Percentiles rank a stretch among this genome's conserved stretches.
Conservation (phyloP, 768 basidiomycete genomes). For the Russula vinacea region DNA sequence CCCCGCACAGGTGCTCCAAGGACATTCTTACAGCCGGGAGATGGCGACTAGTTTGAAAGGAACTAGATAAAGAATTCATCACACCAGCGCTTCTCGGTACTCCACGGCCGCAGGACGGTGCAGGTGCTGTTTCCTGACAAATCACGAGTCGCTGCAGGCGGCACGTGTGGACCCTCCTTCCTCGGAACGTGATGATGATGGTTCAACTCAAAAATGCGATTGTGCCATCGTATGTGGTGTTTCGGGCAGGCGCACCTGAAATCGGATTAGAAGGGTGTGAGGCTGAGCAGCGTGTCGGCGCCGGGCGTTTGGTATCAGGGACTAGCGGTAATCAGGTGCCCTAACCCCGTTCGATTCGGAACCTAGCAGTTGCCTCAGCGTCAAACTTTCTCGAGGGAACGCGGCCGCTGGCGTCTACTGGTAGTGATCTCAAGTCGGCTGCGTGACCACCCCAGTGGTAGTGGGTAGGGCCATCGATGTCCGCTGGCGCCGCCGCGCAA, state of each 20-base stretch:
- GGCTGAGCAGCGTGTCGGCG: constrained; percentile 3
- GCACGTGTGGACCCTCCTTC: constrained; percentile 22
- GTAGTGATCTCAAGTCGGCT: constrained; percentile 6
- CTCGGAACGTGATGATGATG: constrained; percentile 4
- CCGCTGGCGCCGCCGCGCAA: constrained; percentile 2
- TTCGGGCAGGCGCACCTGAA: neutral
- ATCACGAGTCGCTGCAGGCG: neutral
- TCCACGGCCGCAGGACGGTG: constrained; percentile 12
- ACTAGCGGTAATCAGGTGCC: constrained; percentile 16
- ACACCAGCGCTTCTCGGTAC: constrained; percentile 9
- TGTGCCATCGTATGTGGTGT: neutral
- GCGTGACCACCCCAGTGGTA: neutral
- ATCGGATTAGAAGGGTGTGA: neutral
- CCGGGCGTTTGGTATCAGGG: constrained; percentile 20
- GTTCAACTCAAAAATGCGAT: constrained; percentile 6
- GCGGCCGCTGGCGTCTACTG: constrained; percentile 4
- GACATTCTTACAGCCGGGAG: constrained; percentile 1
- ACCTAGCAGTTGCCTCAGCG: constrained; percentile 5
- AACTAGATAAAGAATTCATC: neutral
- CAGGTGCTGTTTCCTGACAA: constrained; percentile 1
- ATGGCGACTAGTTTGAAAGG: constrained; percentile 15
- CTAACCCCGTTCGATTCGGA: constrained; percentile 27
- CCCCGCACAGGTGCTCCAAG: neutral
- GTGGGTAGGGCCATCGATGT: constrained; percentile 9
- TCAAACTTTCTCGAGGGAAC: constrained; percentile 19